Evolutionary conservation across 306 rosid species (phyloP).

Genomic region (Prunus armeniaca): DNA sequence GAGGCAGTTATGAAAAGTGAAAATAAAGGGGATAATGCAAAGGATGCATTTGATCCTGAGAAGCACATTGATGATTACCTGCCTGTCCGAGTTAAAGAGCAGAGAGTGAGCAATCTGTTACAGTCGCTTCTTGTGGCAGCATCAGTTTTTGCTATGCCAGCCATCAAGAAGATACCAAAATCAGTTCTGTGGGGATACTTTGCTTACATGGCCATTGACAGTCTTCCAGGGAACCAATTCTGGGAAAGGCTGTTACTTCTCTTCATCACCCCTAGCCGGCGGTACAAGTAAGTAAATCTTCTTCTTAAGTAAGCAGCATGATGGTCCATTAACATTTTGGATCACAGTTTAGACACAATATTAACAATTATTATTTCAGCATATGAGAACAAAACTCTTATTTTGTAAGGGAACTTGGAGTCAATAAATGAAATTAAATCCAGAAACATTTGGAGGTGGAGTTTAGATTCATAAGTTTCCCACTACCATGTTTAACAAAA

Average conservation of each 20-base stretch:
- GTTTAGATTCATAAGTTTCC: background rate
- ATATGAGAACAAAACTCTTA: background rate
- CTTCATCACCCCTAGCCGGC: slow-evolving; percentile 60
- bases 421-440: background rate
- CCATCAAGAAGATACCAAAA: slow-evolving; percentile 70
- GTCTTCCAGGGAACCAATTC: slow-evolving; percentile 91
- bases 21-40: slow-evolving; percentile 30
- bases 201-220: slow-evolving; percentile 90
- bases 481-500: background rate
- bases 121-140: slow-evolving; percentile 81
- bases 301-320: slow-evolving; percentile 7
- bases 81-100: slow-evolving; percentile 88
- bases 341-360: background rate
- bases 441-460: background rate
- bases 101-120: slow-evolving; percentile 79
- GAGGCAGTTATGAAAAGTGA: slow-evolving; percentile 60
- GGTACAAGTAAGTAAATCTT: slow-evolving; percentile 56
- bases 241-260: slow-evolving; percentile 78
- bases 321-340: background rate
- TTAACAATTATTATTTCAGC: background rate
- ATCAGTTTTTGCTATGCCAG: slow-evolving; percentile 68
- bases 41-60: slow-evolving; percentile 61
- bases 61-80: slow-evolving; percentile 69
- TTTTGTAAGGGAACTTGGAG: background rate
- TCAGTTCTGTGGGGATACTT: slow-evolving; percentile 93